Evolutionary conservation across 2,329 filamentous ascomycete species (phyloP).

Genomic region (Curvularia sp.): DNA sequence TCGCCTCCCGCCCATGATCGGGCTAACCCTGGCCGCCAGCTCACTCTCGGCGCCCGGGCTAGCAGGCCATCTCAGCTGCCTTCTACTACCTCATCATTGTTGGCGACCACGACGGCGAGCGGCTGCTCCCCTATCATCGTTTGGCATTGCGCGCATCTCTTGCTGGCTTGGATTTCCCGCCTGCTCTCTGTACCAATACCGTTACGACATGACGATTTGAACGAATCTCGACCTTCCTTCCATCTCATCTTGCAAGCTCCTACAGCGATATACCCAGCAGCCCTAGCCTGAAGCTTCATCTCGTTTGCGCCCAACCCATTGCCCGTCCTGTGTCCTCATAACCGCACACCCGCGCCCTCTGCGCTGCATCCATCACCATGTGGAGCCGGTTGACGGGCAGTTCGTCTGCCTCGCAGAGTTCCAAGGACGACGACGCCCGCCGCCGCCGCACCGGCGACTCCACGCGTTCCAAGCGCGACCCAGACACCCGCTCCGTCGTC

Average conservation of each 20-base stretch:
- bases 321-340: conserved; percentile 25
- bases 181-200: conserved; percentile 21
- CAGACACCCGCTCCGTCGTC: conserved; percentile 45
- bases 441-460: conserved; percentile 33
- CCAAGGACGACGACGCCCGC: conserved; percentile 39
- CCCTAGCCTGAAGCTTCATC: conserved; percentile 18
- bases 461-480: conserved; percentile 43
- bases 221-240: conserved; percentile 8
- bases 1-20: conserved; percentile 7
- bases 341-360: conserved; percentile 22
- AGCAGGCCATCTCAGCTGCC: conserved; percentile 33
- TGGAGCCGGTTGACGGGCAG: conserved; percentile 49
- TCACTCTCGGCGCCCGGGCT: conserved; percentile 10
- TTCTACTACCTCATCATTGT: conserved; percentile 26
- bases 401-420: conserved; percentile 34
- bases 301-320: conserved; percentile 33
- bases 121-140: conserved; percentile 21
- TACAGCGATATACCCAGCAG: conserved; percentile 38
- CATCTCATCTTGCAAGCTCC: conserved; percentile 28
- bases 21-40: conserved; percentile 19
- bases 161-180: conserved; percentile 18
- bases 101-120: conserved; percentile 27
- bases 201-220: conserved; percentile 28
- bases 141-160: conserved; percentile 29
- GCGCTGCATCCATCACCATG: conserved; percentile 35